phyloP scores from a whole-genome alignment of 805 yeast species.

The Kazachstania viticola region DNA sequence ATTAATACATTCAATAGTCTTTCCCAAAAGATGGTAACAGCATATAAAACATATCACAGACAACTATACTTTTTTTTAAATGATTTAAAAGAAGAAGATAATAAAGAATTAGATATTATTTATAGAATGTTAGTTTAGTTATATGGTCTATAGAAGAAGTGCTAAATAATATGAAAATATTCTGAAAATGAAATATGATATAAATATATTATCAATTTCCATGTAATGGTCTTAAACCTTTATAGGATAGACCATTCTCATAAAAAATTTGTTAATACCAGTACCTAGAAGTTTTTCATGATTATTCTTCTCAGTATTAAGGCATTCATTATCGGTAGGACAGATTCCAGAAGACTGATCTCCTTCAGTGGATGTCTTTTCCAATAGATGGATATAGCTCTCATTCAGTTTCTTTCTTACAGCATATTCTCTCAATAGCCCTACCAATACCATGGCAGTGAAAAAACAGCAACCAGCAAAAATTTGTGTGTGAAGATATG shows the following conservation, averaged over 20 bases:
- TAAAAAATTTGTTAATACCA: slow-evolving; percentile 12
- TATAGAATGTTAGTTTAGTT: slow-evolving; percentile 27
- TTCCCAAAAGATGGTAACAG: slow-evolving; percentile 30
- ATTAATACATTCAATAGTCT: slow-evolving; percentile 28
- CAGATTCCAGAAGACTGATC: too few relatives aligned
- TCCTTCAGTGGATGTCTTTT: too few relatives aligned
- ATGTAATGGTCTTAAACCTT: slow-evolving; percentile 9
- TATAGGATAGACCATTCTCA: slow-evolving; percentile 18
- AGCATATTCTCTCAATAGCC: slow-evolving; percentile 42
- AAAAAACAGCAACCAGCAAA: slow-evolving; percentile 43
- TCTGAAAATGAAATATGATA: neutral
- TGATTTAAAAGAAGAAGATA: slow-evolving; percentile 44
- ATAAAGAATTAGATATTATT: slow-evolving; percentile 36
- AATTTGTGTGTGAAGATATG: slow-evolving; percentile 49
- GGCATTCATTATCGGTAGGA: too few relatives aligned
- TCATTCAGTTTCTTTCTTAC: slow-evolving; percentile 35
- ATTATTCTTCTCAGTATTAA: too few relatives aligned
- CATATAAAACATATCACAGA: slow-evolving; percentile 35
- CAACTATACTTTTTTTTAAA: slow-evolving; percentile 33
- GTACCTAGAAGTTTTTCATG: slow-evolving; percentile 9
- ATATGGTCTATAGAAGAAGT: neutral
- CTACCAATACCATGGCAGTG: slow-evolving; percentile 31
- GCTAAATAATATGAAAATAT: neutral
- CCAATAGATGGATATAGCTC: too few relatives aligned
- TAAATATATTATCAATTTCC: neutral